Base-by-base conservation (phyloP, 108 stramenopile species). In the Schizochytrium sp. region DNA sequence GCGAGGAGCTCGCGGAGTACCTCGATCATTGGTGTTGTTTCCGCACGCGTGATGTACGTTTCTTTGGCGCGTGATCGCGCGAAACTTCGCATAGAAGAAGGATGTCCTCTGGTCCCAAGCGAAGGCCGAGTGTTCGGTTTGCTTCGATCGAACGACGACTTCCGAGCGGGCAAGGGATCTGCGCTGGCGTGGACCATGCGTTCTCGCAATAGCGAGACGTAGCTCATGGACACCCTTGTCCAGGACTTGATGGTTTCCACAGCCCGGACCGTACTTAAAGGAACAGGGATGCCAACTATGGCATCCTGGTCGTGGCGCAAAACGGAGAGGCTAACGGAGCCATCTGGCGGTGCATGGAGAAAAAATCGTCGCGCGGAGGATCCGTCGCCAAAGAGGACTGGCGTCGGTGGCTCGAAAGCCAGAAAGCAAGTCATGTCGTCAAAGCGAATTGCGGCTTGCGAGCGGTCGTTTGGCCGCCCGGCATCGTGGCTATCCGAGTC, bases 231-330 rank as follows among this genome's bases (percentile, higher is more conserved):
- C 10, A 83, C 45, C n/a, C 51, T 1, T 6, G 45, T 25, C 76
- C 76, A 83, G n/a, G 76, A 83, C 76, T 83, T 83, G 76, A 83
- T 53, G 76, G 25, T 47, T 45, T 83, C 76, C 12, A 83, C 76
- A 4, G 45, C 48, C 1, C 76, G 76, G 25, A 83, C 76, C 8
- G 76, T 83, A 23, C 16, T 23, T 6, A 53, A 0, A 23, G 48
- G 19, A 4, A 45, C 76, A 12, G 51, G 76, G 28, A 53, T 83
- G 51, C 45, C 76, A 2, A 53, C 12, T 0, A 83, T 14, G 45
- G 76, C 76, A 34, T 83, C 76, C 51, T 83, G 76, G 51, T 83
- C 76, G 4, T 83, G 76, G 23, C 51, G 19, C 23, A 83, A 8
- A 12, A 83, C 4, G 28, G 76, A 83, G 48, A 83, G 25, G 28